Evolutionary conservation across 2,329 filamentous ascomycete genomes (phyloP).

Genomic region (Phoma sp.): DNA sequence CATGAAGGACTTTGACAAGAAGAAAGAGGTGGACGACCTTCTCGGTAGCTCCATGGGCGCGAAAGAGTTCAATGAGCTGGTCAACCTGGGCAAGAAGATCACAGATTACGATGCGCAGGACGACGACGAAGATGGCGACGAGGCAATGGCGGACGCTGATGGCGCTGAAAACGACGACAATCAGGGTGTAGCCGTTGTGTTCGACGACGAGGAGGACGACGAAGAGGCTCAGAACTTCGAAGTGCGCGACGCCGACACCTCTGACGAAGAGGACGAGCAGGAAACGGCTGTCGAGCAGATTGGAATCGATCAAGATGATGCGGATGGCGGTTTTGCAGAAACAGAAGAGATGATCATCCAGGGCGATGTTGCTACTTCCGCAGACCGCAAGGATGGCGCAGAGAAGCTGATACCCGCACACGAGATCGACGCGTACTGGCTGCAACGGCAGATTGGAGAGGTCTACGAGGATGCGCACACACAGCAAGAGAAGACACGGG

Average conservation of each 20-base stretch:
- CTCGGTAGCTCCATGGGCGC: constrained; percentile 81
- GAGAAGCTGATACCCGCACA: constrained; percentile 75
- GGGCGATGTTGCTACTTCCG: constrained; percentile 60
- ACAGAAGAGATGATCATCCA: constrained; percentile 87
- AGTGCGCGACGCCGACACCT: constrained; percentile 82
- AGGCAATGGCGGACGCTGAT: constrained; percentile 66
- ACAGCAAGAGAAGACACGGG: constrained; percentile 89
- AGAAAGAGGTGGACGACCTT: constrained; percentile 95
- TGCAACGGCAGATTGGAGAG: constrained; percentile 88
- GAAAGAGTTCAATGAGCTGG: constrained; percentile 95
- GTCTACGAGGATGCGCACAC: constrained; percentile 91
- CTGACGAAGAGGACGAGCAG: constrained; percentile 76
- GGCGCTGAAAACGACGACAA: constrained; percentile 80
- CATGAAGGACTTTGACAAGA: constrained; percentile 97
- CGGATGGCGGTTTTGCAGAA: constrained; percentile 59
- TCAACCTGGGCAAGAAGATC: constrained; percentile 97
- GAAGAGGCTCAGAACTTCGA: constrained; percentile 84
- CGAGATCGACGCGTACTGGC: constrained; percentile 96
- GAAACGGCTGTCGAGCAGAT: constrained; percentile 67
- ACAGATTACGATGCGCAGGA: constrained; percentile 98
- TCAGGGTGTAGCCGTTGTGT: constrained; percentile 96
- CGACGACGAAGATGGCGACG: constrained; percentile 82
- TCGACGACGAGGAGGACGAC: constrained; percentile 84
- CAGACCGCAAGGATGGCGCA: constrained; percentile 51
- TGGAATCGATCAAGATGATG: constrained; percentile 58